phyloP scores from a whole-genome alignment of 202 grass and related monocot genomes.

The Brachypodium distachyon region DNA sequence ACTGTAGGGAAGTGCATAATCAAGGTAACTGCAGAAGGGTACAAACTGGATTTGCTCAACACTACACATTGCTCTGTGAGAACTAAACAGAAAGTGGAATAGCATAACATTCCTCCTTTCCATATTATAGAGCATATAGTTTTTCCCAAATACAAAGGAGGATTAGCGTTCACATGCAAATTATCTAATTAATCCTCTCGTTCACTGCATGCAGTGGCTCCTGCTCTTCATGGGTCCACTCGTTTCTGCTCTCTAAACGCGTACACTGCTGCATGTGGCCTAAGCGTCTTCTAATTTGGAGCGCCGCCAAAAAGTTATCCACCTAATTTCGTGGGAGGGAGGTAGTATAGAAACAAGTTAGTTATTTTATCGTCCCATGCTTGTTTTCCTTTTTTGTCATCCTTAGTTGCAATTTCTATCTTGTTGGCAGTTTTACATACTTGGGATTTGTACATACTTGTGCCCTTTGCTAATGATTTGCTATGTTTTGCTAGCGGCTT shows the following conservation, averaged over 20 bases:
- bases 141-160: no score
- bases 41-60: not conserved
- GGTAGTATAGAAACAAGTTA: not conserved
- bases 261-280: no score
- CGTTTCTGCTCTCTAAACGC: no score
- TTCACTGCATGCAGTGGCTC: no score
- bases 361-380: not conserved
- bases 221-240: no score
- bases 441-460: not conserved
- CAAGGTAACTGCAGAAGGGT: not conserved
- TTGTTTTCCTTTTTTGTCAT: constrained; percentile 2
- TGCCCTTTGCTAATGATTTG: not conserved
- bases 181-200: no score
- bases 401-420: not conserved
- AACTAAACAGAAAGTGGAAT: not conserved
- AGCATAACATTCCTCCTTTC: no score
- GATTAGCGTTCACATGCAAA: no score
- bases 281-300: no score
- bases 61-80: not conserved
- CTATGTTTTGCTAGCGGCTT: constrained; percentile 52
- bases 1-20: not conserved
- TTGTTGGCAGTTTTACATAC: not conserved
- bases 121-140: no score
- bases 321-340: not conserved
- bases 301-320: no score